Conservation (phyloP, 1,284 basidiomycete species). For the Vanrija sp. region DNA sequence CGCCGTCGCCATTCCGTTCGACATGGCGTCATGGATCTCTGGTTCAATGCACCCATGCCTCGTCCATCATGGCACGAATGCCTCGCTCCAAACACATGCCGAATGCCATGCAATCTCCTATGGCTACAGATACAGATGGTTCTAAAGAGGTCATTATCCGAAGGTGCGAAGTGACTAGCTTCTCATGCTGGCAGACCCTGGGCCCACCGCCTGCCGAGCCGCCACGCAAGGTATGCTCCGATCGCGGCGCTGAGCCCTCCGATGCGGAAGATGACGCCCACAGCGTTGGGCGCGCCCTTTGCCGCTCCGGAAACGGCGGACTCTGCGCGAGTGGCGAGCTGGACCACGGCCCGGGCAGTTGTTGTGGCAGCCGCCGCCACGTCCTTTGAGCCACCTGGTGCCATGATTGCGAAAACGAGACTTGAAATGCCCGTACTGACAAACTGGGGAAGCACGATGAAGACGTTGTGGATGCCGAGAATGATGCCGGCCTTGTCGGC, state of each 20-base stretch:
- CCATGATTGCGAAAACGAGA: slow-evolving; percentile 52
- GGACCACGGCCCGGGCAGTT: background rate
- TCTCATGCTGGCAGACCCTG: background rate
- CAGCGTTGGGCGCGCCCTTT: slow-evolving; percentile 5
- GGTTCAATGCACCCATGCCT: no score
- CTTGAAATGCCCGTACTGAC: slow-evolving; percentile 52
- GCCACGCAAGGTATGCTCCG: slow-evolving; percentile 15
- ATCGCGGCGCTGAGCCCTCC: slow-evolving; percentile 12
- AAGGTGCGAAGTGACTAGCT: no score
- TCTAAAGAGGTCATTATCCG: no score
- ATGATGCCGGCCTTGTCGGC: slow-evolving; percentile 85
- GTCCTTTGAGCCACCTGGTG: slow-evolving; percentile 25
- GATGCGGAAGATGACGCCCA: slow-evolving; percentile 17
- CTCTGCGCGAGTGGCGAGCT: background rate
- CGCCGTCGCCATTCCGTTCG: no score
- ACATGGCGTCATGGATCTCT: no score
- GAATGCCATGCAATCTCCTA: no score
- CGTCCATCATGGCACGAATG: no score
- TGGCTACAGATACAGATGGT: no score
- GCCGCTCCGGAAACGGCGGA: background rate
- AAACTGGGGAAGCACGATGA: slow-evolving; percentile 65
- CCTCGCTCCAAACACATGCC: no score
- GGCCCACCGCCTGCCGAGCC: slow-evolving; percentile 12
- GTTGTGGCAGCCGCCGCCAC: background rate
- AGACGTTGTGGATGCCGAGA: slow-evolving; percentile 86